Base-by-base conservation (phyloP, 305 asterid genomes). In the Solanum hybrid region DNA sequence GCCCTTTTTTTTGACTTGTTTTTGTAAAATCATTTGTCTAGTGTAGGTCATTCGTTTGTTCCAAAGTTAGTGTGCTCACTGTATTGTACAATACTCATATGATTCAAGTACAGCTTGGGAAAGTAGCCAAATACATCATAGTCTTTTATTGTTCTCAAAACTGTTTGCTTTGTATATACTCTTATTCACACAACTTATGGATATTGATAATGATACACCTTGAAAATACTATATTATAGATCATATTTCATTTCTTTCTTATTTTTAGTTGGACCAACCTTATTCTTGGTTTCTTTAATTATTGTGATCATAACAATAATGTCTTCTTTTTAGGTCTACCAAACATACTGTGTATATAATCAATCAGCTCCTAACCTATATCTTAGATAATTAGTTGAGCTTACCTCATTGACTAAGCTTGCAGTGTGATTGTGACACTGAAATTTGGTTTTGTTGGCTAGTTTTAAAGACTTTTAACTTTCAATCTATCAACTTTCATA, bases 21-120 rank as follows among this genome's bases (percentile, higher is more conserved):
- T 61, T 86, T 86, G 84, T 75, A 81, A 86, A 40, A 88, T 88
- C 64, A 78, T 91, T 89, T 91, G 90, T 90, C 91, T 93, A 80
- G 92, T 92, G 82, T 91, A 90, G 93, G 90, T 36, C 91, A 86
- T 89, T 86, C 74, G 87, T 91, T 90, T 83, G 24, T 78, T 89
- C 89, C 76, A 89, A 82, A 76, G 24, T 85, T 85, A 85, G 88
- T 85, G 88, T 85, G 76, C 22, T 57, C 87, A 83, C 67, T 29
- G 87, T 83, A 83, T 84, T 31, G 87, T 85, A 85, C 75, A 28
- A 31, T 46, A 57, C 37, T 57, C 46, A 29, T 46, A 31, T 84
- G 75, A 84, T 84, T 84, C 87, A 85, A 34, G 76, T 85, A 85
- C 13, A 85, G 88, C 26, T 85, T 57, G 76, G 42, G 76, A 11